Conservation (phyloP, 2,329 filamentous ascomycete species). For the Diplodia mutila region DNA sequence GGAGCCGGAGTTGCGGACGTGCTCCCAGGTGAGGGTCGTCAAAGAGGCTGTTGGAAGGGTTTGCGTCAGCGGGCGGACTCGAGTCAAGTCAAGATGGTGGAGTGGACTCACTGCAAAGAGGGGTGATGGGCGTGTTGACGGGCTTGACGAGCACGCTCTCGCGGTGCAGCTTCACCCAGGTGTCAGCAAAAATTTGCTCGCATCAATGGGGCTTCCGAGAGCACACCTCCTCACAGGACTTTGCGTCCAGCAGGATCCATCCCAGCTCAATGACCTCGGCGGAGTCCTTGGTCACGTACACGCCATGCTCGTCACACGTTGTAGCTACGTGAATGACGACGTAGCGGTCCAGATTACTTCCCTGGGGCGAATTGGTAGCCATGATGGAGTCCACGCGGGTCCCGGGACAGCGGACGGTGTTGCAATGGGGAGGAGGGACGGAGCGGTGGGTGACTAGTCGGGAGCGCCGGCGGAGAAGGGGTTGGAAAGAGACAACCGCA, state of each 20-base stretch:
- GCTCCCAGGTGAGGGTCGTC: conserved; percentile 98
- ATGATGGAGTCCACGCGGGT: conserved; percentile 28
- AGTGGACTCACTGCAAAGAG: conserved; percentile 84
- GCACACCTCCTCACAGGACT: conserved; percentile 84
- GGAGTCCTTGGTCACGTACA: conserved; percentile 99
- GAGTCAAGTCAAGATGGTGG: conserved; percentile 10
- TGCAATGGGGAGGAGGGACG: conserved; percentile 25
- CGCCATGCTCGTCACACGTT: conserved; percentile 97
- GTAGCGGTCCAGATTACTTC: conserved; percentile 78
- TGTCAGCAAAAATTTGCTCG: conserved; percentile 37
- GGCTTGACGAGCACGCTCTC: conserved; percentile 98
- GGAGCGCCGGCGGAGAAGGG: conserved; percentile 26
- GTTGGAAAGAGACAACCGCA: conserved; percentile 20
- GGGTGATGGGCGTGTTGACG: conserved; percentile 97
- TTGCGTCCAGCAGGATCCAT: conserved; percentile 94
- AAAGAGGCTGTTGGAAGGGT: conserved; percentile 73
- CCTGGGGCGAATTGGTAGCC: conserved; percentile 38
- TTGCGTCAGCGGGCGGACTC: conserved; percentile 27
- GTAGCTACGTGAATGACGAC: conserved; percentile 98
- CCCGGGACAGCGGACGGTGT: conserved; percentile 11
- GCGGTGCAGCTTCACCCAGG: conserved; percentile 73
- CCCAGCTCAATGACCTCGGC: conserved; percentile 99
- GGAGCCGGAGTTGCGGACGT: conserved; percentile 94
- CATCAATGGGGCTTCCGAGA: conserved; percentile 27
- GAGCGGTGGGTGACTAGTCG: conserved; percentile 22